Evolutionary conservation across 1,284 basidiomycete genomes (phyloP).

Genomic region (Ganoderma boninense): DNA sequence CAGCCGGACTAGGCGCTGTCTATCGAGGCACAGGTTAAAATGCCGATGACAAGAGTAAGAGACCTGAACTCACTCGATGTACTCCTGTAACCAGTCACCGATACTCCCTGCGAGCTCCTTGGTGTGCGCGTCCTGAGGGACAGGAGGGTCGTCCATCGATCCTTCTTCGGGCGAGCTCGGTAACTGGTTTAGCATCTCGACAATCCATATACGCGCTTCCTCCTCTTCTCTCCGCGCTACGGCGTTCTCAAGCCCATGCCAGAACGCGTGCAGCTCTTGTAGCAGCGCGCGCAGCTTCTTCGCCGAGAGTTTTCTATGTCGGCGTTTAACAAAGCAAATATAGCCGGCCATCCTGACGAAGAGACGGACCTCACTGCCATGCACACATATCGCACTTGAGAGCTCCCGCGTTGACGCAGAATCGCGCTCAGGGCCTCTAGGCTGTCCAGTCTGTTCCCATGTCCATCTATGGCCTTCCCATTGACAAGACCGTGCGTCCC

Average conservation of each 20-base stretch:
- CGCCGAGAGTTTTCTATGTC: slow-evolving; percentile 53
- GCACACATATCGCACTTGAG: slow-evolving; percentile 53
- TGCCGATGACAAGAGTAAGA: background rate
- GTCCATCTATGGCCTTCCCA: slow-evolving; percentile 30
- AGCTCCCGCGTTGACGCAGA: slow-evolving; percentile 52
- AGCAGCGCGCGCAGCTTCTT: slow-evolving; percentile 51
- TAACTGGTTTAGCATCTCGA: slow-evolving; percentile 38
- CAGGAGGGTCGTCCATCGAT: slow-evolving; percentile 2
- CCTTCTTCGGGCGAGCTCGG: slow-evolving; percentile 21
- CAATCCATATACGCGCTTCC: slow-evolving; percentile 47
- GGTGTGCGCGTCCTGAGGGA: slow-evolving; percentile 13
- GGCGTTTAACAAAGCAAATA: background rate
- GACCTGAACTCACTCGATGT: slow-evolving; percentile 53
- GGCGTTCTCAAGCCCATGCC: slow-evolving; percentile 36
- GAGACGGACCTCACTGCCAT: slow-evolving; percentile 53
- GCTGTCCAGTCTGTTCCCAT: slow-evolving; percentile 22
- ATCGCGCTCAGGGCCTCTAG: slow-evolving; percentile 46
- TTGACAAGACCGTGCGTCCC: slow-evolving; percentile 34
- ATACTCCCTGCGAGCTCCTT: slow-evolving; percentile 29
- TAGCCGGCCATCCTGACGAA: slow-evolving; percentile 1
- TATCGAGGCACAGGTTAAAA: slow-evolving; percentile 34
- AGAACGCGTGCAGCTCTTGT: slow-evolving; percentile 48
- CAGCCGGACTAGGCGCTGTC: slow-evolving; percentile 51
- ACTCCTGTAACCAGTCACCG: slow-evolving; percentile 57
- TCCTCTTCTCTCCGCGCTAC: slow-evolving; percentile 44